phyloP scores from a whole-genome alignment of 2,329 filamentous ascomycete genomes.

The Ophiocordyceps camponoti-leonardi region DNA sequence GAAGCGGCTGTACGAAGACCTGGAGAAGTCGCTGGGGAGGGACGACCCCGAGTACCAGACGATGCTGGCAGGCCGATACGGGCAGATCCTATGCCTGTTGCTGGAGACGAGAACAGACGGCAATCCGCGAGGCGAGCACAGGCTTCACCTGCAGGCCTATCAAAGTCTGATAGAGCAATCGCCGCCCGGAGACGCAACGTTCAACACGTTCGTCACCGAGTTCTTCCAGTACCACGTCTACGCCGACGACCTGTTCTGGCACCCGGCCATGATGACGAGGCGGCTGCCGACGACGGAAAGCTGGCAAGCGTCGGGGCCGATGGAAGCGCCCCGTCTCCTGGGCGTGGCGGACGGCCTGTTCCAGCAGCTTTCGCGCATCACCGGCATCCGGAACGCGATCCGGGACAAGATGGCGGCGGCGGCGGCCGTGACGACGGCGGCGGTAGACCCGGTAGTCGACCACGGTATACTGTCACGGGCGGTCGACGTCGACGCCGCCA shows the following conservation, averaged over 20 bases:
- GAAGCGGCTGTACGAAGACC: slow-evolving; percentile 30
- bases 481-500: slow-evolving; percentile 56
- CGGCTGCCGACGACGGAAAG: slow-evolving; percentile 24
- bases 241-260: slow-evolving; percentile 43
- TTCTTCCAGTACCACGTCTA: slow-evolving; percentile 75
- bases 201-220: slow-evolving; percentile 47
- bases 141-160: slow-evolving; percentile 64
- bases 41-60: slow-evolving; percentile 26
- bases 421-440: slow-evolving; percentile 24
- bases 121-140: slow-evolving; percentile 47
- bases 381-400: slow-evolving; percentile 57
- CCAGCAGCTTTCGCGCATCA: slow-evolving; percentile 61
- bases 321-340: slow-evolving; percentile 42
- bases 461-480: slow-evolving; percentile 57
- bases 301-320: slow-evolving; percentile 22
- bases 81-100: slow-evolving; percentile 45
- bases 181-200: slow-evolving; percentile 46
- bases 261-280: slow-evolving; percentile 19
- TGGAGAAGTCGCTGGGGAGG: slow-evolving; percentile 22
- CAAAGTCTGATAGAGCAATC: slow-evolving; percentile 49
- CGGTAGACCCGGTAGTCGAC: slow-evolving; percentile 52
- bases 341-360: slow-evolving; percentile 75
- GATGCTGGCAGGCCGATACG: slow-evolving; percentile 37
- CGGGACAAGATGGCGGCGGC: slow-evolving; percentile 45
- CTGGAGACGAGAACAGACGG: slow-evolving; percentile 41